Conservation (phyloP, 192 early-diverging fungal species). For the Linnemannia elongata region DNA sequence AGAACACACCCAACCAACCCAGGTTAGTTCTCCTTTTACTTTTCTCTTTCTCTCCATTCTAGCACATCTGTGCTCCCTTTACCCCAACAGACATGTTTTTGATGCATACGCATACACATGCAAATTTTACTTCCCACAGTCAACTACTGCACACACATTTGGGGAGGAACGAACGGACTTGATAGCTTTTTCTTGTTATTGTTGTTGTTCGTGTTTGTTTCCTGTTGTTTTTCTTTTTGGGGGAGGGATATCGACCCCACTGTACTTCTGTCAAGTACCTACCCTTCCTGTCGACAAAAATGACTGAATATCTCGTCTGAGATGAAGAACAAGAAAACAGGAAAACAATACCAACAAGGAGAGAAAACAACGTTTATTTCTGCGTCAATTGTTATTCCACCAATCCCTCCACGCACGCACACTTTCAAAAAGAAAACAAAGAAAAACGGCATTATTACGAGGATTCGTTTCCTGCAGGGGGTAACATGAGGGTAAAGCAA, state of each 20-base stretch:
- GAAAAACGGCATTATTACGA: background rate
- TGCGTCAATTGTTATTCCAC: background rate
- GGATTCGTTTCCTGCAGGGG: background rate
- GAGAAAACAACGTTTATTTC: background rate
- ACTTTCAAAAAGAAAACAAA: background rate
- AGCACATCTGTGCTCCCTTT: no score
- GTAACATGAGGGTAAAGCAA: background rate
- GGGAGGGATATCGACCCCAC: background rate
- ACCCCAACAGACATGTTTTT: background rate
- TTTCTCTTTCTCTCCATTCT: background rate
- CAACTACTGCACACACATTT: background rate
- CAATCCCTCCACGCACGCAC: background rate
- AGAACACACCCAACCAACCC: background rate
- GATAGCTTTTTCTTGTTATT: background rate
- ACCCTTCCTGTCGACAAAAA: background rate
- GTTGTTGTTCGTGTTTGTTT: background rate
- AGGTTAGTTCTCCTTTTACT: conserved; percentile 7
- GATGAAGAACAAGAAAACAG: background rate
- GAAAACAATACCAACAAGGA: background rate
- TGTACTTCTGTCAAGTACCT: background rate
- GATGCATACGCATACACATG: background rate
- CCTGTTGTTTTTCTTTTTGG: background rate
- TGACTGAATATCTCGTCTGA: background rate
- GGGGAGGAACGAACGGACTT: background rate
- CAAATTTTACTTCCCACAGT: conserved; percentile 1